Evolutionary conservation across 2,329 filamentous ascomycete genomes (phyloP).

Genomic region (Aplosporella prunicola): DNA sequence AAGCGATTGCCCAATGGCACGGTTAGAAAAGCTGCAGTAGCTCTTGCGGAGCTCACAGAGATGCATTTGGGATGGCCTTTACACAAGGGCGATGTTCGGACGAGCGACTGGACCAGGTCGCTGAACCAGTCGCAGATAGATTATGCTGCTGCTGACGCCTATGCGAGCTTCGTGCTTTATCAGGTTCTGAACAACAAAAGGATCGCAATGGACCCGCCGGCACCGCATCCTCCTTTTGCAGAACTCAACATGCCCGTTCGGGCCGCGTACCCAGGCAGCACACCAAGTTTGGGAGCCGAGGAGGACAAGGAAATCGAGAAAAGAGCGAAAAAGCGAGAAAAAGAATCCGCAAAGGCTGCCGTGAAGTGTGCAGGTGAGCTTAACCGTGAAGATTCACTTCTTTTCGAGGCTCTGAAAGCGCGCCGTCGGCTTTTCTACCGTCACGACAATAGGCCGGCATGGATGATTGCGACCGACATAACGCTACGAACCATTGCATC

Average conservation of each 20-base stretch:
- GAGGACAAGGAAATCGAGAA: conserved; percentile 14
- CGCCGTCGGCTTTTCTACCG: too few relatives aligned
- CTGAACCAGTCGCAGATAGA: conserved; percentile 57
- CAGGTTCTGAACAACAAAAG: conserved; percentile 61
- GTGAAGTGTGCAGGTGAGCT: too few relatives aligned
- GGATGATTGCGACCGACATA: conserved; percentile 17
- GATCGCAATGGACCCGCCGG: conserved; percentile 54
- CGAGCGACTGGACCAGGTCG: conserved; percentile 61
- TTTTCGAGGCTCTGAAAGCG: too few relatives aligned
- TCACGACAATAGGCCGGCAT: too few relatives aligned
- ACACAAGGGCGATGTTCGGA: conserved; percentile 65
- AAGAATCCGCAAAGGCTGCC: too few relatives aligned
- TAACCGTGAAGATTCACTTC: too few relatives aligned
- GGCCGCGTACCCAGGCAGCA: conserved; percentile 4
- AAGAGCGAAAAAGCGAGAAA: conserved; percentile 19
- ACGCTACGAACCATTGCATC: conserved; percentile 20
- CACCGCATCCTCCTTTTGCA: conserved; percentile 58
- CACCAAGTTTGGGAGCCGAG: neutral
- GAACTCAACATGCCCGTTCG: conserved; percentile 57
- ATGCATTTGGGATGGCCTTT: conserved; percentile 65
- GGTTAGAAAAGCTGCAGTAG: conserved; percentile 58
- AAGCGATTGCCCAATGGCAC: conserved; percentile 15
- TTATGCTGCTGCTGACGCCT: conserved; percentile 77
- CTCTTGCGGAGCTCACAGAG: conserved; percentile 59
- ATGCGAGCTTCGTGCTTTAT: conserved; percentile 70